A percentile compares a stretch with the other conserved stretches of the same genome.
These are phyloP conservation scores for Beta macrorhiza DNA, from an alignment of 179 eudicot genomes.

Conservation along the genomic window DNA sequence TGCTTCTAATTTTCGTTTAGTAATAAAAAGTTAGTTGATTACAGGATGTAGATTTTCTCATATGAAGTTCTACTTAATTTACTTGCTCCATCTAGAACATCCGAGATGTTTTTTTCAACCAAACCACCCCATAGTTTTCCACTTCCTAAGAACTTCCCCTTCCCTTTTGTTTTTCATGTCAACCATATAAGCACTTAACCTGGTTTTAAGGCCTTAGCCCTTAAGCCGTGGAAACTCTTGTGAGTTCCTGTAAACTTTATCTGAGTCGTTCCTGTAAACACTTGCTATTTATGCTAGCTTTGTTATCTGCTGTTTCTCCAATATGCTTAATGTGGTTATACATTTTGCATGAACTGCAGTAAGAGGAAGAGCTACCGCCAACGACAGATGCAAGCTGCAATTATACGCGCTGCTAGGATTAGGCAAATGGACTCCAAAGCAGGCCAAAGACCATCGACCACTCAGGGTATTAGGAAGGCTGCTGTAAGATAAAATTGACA, in stretches of 20 bases:
- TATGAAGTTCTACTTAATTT: no score
- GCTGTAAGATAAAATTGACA: constrained; percentile 9
- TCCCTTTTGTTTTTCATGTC: no score
- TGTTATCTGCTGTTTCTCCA: background rate
- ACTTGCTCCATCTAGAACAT: no score
- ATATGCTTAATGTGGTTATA: background rate
- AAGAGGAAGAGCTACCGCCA: constrained; percentile 60
- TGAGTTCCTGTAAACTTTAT: no score
- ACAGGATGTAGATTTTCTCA: no score
- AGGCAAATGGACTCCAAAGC: constrained; percentile 42
- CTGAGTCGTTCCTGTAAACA: background rate
- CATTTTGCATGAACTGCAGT: constrained; percentile 40
- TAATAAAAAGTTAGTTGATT: no score
- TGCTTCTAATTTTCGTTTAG: no score
- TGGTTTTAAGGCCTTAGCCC: no score
- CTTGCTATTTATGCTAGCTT: constrained; percentile 8
- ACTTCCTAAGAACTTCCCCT: no score
- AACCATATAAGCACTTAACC: no score
- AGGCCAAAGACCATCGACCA: constrained; percentile 37
- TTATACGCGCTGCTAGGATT: constrained; percentile 54
- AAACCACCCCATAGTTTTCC: no score
- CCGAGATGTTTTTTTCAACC: no score
- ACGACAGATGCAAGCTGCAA: constrained; percentile 60
- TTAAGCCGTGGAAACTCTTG: background rate
- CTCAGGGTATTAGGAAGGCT: constrained; percentile 33